Evolutionary conservation across 768 basidiomycete genomes (phyloP), one percentile per base, ranked within the genome.

Genomic region (Psilocybe subaeruginosa): DNA sequence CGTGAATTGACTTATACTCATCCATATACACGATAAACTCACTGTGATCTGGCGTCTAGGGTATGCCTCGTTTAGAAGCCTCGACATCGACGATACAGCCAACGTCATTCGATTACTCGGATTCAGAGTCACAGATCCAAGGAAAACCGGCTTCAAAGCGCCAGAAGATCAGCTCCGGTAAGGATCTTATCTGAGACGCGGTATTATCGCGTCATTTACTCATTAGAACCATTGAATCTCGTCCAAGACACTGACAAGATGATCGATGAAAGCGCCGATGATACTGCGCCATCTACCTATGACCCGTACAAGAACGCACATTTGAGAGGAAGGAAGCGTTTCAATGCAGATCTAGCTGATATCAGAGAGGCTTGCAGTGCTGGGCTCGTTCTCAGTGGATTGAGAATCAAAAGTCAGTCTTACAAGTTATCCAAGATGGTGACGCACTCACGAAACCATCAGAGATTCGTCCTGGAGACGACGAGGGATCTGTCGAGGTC

Each of bases 401-500:
- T 85, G 58, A 68, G 68, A 37, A 59, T 86, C 30, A 74, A 74
- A 56, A 74, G 86, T 85, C 62, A 45, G 66, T 58, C 8, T 17
- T 35, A 45, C n/a, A 33, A 79, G 72, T 17, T 19, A 39, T 16
- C 43, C 46, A 17, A 29, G 46, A 6, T 14, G 33, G n/a, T 46
- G 27, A 14, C 47, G 11, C 62, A 61, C 33, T 56, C n/a, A 45
- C 48, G 23, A 16, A 12, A 14, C 17, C 50, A 16, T 14, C 67
- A 90, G 88, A 72, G 54, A 68, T 87, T n/a, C 69, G 74, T 30
- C 48, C 77, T 27, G 87, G 87, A 29, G 87, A 89, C 29, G 88
- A 89, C 53, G 88, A 89, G 63, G 87, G 86, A 14, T 78, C 82
- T n/a, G 72, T 90, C n/a, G 80, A 86, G 55, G 74, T 87, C 31